Percentiles rank a stretch among this genome's conserved stretches.
phyloP scores from a whole-genome alignment of 305 asterid species.

The Ruellia speciosa region DNA sequence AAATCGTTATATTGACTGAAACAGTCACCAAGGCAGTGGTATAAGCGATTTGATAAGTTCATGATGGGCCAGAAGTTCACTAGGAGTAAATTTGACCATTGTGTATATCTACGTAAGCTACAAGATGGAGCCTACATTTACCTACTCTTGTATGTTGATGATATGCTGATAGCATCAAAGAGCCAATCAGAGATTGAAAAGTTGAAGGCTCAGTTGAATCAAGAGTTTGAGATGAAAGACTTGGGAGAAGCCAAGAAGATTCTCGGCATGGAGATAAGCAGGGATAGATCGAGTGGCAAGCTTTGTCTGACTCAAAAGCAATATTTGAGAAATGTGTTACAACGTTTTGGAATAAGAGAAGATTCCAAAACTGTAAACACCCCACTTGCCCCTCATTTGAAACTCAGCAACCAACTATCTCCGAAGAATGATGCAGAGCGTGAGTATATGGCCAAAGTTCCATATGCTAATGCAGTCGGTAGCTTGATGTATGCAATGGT shows the following conservation, averaged over 20 bases:
- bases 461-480: conserved; percentile 12
- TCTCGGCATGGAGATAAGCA: conserved; percentile 8
- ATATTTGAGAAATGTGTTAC: not conserved
- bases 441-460: not conserved
- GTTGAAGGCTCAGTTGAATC: not conserved
- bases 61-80: conserved; percentile 1
- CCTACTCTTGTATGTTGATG: not conserved
- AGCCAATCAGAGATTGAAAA: not conserved
- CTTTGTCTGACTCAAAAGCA: conserved; percentile 1
- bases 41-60: not conserved
- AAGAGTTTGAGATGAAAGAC: conserved; percentile 4
- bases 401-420: not conserved
- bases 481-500: conserved; percentile 14
- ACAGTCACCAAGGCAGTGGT: not conserved
- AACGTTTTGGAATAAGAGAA: not conserved
- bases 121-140: not conserved
- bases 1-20: not conserved
- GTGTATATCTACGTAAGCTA: not conserved
- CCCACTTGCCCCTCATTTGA: conserved; percentile 10
- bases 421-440: conserved; percentile 3
- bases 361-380: conserved; percentile 1
- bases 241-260: conserved; percentile 11
- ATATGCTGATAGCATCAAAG: not conserved
- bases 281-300: not conserved
- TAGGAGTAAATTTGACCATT: not conserved